A percentile compares a stretch with the other conserved stretches of the same genome.
Evolutionary conservation across 305 asterid genomes (phyloP).

Genomic region (Fraxinus baroniana): DNA sequence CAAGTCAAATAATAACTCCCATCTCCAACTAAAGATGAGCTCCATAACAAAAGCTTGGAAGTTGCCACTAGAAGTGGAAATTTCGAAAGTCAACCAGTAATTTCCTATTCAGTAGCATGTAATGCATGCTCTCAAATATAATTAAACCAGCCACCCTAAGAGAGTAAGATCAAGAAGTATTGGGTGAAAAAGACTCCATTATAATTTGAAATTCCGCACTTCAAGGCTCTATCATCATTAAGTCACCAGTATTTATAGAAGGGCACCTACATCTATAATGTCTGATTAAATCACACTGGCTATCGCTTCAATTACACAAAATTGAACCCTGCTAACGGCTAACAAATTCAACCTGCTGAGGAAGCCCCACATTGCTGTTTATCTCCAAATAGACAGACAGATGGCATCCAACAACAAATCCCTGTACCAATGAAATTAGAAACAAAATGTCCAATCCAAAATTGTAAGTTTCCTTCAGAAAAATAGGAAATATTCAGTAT

Average conservation of each 20-base stretch:
- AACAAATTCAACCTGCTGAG: neutral
- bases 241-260: neutral
- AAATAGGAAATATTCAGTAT: neutral
- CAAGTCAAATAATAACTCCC: neutral
- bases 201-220: neutral
- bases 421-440: neutral
- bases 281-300: neutral
- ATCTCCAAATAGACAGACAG: neutral
- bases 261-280: neutral
- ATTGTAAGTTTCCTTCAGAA: neutral
- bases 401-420: neutral
- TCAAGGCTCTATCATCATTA: neutral
- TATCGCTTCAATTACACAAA: neutral
- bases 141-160: neutral
- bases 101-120: neutral
- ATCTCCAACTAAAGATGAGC: neutral
- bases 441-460: neutral
- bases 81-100: neutral
- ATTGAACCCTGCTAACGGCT: neutral
- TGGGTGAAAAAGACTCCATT: neutral
- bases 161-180: neutral
- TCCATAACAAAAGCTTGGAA: neutral
- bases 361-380: neutral
- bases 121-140: neutral
- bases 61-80: neutral